A percentile compares a stretch with the other conserved stretches of the same genome.
phyloP scores from a whole-genome alignment of 2,329 filamentous ascomycete species.

The Pyrenophora teres region DNA sequence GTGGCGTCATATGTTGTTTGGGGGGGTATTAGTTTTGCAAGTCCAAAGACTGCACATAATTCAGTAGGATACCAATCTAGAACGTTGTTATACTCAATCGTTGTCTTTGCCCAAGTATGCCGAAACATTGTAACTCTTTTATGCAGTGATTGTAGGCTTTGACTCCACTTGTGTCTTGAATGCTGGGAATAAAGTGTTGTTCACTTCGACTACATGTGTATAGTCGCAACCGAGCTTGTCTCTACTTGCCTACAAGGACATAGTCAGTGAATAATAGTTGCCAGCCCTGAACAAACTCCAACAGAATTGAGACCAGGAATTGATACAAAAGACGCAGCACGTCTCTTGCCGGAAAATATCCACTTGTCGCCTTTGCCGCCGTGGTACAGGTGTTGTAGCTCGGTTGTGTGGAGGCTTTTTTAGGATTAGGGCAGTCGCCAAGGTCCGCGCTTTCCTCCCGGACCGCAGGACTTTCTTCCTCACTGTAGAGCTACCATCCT shows the following conservation, averaged over 20 bases:
- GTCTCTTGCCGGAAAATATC: no score
- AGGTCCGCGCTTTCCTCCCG: conserved; percentile 37
- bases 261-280: no score
- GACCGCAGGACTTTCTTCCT: conserved; percentile 37
- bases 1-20: conserved; percentile 14
- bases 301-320: no score
- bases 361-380: not conserved
- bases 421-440: conserved; percentile 26
- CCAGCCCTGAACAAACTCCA: no score
- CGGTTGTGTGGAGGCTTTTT: conserved; percentile 20
- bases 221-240: no score
- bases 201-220: not conserved
- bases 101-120: no score
- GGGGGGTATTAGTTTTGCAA: conserved; percentile 1
- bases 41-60: conserved; percentile 1
- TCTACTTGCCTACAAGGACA: no score
- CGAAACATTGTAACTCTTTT: no score
- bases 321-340: no score
- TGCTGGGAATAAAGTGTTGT: not conserved
- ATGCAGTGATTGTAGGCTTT: no score
- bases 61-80: conserved; percentile 14
- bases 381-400: conserved; percentile 8
- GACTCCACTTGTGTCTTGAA: no score
- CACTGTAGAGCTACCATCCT: conserved; percentile 41
- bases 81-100: not conserved